Evolutionary conservation across 1,284 basidiomycete genomes (phyloP).

Genomic region (Microbotryomycetes sp.): DNA sequence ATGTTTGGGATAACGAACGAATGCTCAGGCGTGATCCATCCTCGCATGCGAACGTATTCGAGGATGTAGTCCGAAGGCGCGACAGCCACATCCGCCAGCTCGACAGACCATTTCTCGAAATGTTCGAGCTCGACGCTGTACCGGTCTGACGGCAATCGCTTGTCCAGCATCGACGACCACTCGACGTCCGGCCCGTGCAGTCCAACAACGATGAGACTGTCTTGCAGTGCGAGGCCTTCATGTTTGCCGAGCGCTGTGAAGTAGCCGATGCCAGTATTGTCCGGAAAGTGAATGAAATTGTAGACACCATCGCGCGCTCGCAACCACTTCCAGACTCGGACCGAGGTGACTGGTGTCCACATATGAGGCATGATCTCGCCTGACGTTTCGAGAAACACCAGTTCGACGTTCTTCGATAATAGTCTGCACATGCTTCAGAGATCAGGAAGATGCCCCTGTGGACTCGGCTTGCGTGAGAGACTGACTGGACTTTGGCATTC

Average conservation of each 20-base stretch:
- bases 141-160: constrained; percentile 23
- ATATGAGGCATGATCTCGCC: constrained; percentile 17
- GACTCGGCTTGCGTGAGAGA: no score
- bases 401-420: constrained; percentile 4
- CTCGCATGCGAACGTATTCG: constrained; percentile 17
- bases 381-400: constrained; percentile 20
- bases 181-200: constrained; percentile 32
- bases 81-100: constrained; percentile 29
- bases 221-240: constrained; percentile 22
- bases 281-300: constrained; percentile 33
- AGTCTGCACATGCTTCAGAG: no score
- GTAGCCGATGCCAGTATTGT: constrained; percentile 33
- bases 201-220: constrained; percentile 24
- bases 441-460: no score
- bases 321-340: constrained; percentile 23
- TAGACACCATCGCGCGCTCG: constrained; percentile 9
- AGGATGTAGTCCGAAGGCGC: constrained; percentile 32
- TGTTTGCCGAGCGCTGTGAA: constrained; percentile 19
- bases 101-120: constrained; percentile 26
- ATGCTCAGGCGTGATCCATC: constrained; percentile 18
- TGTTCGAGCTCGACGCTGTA: constrained; percentile 25
- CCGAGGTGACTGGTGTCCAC: constrained; percentile 28
- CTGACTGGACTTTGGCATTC: background rate
- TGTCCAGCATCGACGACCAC: constrained; percentile 32
- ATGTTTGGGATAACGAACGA: constrained; percentile 30